Evolutionary conservation across 208 protist genomes (phyloP), one percentile per base, ranked within the genome.

Genomic region (Crithidia acanthocephali): DNA sequence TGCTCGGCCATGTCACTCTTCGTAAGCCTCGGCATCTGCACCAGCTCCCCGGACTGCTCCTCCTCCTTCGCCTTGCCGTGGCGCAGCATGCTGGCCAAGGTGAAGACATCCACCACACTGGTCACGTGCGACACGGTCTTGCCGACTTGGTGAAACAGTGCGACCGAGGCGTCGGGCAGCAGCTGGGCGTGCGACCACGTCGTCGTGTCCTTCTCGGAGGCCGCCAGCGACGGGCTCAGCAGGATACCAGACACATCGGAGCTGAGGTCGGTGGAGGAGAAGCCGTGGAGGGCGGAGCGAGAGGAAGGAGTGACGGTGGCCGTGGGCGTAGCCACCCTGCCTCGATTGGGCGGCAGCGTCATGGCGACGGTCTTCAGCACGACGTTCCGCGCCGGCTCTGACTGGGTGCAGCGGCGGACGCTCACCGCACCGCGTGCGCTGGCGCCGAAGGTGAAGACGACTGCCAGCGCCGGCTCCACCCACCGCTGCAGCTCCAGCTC

Each of bases 401-500:
- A 11, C 9, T 35, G 16, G 23, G 51, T 44, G 57, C 63, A 68
- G 2, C 59, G 59, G 62, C 64, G 67, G 1, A 83, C 51, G 13
- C 66, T 59, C 13, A 44, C 58, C 22, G 58, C n/a, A 4, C 79
- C 79, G 28, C 79, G 79, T 4, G 69, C 52, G 15, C 56, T 67
- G 2, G 51, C 3, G 22, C 42, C 53, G 50, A 80, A 57, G 5
- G 50, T 7, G 25, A 28, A 33, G 25, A 72, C 18, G 1, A 42
- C 27, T 10, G 66, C 42, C 44, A 70, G 73, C 8, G 66, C 61
- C 7, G 40, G 62, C 51, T 57, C 20, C n/a, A 84, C 35, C 79
- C 79, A 84, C 27, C 20, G 61, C 79, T 72, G 75, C 55, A 84
- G 28, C 68, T 76, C 35, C 60, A 57, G 63, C 55, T 76, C 74